These are phyloP conservation scores for Aspergillus aculeatinus DNA, from an alignment of 2,329 filamentous ascomycete species.

Conservation along the genomic window DNA sequence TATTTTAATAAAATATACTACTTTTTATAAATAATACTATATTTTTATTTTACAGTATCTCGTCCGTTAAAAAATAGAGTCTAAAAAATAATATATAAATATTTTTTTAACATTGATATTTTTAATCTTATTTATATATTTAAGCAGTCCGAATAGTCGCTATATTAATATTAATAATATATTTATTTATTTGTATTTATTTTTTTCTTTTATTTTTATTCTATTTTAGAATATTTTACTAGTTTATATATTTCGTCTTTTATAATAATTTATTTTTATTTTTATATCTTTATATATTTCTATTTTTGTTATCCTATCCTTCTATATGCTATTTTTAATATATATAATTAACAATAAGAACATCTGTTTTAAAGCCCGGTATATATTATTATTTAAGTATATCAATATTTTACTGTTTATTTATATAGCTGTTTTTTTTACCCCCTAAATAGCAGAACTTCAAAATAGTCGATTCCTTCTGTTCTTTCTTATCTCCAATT, in stretches of 20 bases:
- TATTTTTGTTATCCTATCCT: too few relatives aligned
- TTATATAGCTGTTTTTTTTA: too few relatives aligned
- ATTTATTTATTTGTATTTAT: too few relatives aligned
- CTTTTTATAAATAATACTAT: too few relatives aligned
- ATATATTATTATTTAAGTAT: too few relatives aligned
- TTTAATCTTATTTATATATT: neutral
- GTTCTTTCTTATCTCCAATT: too few relatives aligned
- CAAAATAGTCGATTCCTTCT: too few relatives aligned
- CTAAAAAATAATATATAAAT: neutral
- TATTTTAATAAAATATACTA: neutral
- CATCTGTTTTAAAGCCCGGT: too few relatives aligned
- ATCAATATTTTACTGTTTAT: too few relatives aligned
- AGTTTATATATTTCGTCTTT: neutral
- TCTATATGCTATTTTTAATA: too few relatives aligned
- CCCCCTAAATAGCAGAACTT: too few relatives aligned
- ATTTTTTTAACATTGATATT: neutral
- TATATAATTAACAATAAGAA: too few relatives aligned
- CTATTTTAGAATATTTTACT: neutral
- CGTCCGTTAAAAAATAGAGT: neutral
- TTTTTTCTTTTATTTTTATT: neutral
- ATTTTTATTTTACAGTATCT: neutral
- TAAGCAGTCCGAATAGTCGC: neutral
- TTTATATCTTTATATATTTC: neutral
- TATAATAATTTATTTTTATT: neutral
- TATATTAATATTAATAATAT: neutral